A percentile compares a stretch with the other conserved stretches of the same genome.
Conservation (phyloP, 805 yeast species). For the Wickerhamiella sergipiensis region DNA sequence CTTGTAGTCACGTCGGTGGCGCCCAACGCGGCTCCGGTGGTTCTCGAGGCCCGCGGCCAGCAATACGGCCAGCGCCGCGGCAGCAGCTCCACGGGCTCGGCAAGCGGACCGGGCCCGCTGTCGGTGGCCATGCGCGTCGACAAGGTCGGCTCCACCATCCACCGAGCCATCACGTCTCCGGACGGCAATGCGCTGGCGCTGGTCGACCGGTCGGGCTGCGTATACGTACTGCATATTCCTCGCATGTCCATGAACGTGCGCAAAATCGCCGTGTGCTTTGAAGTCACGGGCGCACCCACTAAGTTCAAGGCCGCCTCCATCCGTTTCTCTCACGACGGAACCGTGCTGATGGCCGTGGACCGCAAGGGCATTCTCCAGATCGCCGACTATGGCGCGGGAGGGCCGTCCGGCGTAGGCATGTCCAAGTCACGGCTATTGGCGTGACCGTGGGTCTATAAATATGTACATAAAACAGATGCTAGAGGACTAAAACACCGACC, state of each 20-base stretch:
- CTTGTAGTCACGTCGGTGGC: constrained; percentile 45
- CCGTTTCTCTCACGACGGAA: constrained; percentile 68
- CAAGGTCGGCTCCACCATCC: constrained; percentile 72
- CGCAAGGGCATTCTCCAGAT: constrained; percentile 67
- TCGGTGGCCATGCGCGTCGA: constrained; percentile 48
- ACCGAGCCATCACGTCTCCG: constrained; percentile 63
- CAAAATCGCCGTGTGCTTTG: constrained; percentile 56
- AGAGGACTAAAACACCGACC: constrained; percentile 14
- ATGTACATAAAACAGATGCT: neutral
- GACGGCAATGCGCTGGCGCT: constrained; percentile 78
- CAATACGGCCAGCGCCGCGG: constrained; percentile 1
- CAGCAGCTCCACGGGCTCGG: constrained; percentile 5
- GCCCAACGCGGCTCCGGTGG: constrained; percentile 50
- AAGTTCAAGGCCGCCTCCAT: constrained; percentile 67
- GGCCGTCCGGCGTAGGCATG: constrained; percentile 38
- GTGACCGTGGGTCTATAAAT: neutral
- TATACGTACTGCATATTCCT: constrained; percentile 49
- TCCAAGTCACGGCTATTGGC: constrained; percentile 21
- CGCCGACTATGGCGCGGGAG: constrained; percentile 79
- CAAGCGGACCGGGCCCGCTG: constrained; percentile 41
- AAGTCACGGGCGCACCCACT: constrained; percentile 62
- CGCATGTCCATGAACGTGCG: constrained; percentile 31
- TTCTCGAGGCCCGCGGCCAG: constrained; percentile 36
- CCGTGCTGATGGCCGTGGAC: constrained; percentile 60
- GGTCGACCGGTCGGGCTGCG: constrained; percentile 62